Percentiles rank a stretch among this genome's conserved stretches.
phyloP scores from a whole-genome alignment of 306 rosid species.

The Castanopsis chinensis region DNA sequence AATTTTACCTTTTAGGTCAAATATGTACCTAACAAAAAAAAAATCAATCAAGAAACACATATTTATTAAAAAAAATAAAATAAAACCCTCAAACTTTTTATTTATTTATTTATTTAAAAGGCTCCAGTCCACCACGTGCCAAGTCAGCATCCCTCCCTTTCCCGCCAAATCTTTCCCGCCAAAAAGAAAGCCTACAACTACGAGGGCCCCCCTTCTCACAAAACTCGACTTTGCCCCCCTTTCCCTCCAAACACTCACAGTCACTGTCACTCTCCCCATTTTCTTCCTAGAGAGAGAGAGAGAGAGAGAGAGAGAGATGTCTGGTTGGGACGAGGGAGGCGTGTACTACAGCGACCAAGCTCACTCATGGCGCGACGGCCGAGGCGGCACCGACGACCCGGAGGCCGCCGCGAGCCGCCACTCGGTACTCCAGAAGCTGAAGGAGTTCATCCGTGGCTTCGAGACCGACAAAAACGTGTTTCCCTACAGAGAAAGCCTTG shows the following conservation, averaged over 20 bases:
- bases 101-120: no score
- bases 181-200: not conserved
- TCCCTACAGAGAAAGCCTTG: constrained; percentile 83
- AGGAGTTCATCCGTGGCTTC: constrained; percentile 90
- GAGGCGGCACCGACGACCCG: constrained; percentile 35
- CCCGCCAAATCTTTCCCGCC: constrained; percentile 60
- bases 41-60: no score
- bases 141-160: constrained; percentile 3
- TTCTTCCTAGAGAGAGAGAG: constrained; percentile 15
- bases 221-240: not conserved
- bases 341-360: constrained; percentile 96
- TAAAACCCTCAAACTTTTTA: no score
- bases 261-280: not conserved
- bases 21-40: no score
- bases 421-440: constrained; percentile 73
- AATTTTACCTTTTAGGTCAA: no score
- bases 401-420: constrained; percentile 53
- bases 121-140: not conserved
- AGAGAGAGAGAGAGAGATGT: constrained; percentile 43
- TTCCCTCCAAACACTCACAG: not conserved
- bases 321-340: constrained; percentile 99
- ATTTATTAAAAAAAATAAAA: no score
- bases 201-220: not conserved
- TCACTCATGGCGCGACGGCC: constrained; percentile 66
- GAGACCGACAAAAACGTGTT: constrained; percentile 66